Conservation (phyloP, 306 rosid genomes). For the Prosopis cineraria region DNA sequence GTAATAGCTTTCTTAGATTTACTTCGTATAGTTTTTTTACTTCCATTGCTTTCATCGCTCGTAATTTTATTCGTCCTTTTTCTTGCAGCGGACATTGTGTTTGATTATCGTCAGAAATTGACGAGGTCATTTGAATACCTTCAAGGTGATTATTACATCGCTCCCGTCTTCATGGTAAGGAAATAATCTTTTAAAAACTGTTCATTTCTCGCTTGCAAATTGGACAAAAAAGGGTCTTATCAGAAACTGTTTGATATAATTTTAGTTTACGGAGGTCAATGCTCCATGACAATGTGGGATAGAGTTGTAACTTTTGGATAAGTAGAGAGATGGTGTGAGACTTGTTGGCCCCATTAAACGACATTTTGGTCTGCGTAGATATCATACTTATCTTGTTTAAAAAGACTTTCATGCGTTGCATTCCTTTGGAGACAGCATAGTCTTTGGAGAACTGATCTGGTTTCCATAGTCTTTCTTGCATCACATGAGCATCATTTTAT, state of each 20-base stretch:
- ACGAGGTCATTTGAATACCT: constrained; percentile 83
- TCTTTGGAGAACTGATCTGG: neutral
- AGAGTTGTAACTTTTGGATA: neutral
- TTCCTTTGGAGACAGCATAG: too few relatives aligned
- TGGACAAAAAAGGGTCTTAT: neutral
- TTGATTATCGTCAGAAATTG: constrained; percentile 93
- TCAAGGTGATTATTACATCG: constrained; percentile 91
- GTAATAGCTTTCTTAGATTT: constrained; percentile 38
- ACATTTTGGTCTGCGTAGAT: neutral
- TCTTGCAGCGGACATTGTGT: constrained; percentile 80
- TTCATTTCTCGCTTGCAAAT: neutral
- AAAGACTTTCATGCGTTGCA: neutral
- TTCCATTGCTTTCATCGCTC: neutral
- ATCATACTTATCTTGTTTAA: neutral
- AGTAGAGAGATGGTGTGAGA: neutral
- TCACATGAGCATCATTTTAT: neutral
- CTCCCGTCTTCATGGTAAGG: constrained; percentile 89
- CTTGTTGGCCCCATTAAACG: neutral
- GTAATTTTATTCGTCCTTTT: neutral
- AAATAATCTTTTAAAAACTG: neutral
- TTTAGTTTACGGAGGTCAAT: neutral
- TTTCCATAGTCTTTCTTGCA: neutral
- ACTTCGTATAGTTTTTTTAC: neutral
- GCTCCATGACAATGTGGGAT: neutral
- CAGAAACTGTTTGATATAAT: neutral